Base-by-base conservation (phyloP, 169 alveolate species). In the Eimeria sp. region DNA sequence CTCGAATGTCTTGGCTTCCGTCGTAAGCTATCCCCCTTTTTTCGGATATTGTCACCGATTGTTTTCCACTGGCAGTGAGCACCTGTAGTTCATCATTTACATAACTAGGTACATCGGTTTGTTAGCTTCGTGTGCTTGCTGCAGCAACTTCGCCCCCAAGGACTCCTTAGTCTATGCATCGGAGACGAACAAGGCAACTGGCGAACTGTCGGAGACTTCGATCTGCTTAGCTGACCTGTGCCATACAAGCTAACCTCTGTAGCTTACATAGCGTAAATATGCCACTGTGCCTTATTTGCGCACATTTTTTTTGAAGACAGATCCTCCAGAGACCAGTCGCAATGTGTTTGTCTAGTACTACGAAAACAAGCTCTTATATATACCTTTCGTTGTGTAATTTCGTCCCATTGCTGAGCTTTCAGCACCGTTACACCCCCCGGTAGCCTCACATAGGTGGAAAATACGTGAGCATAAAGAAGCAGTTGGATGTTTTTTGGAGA, bases 151-250 rank as follows among this genome's bases (percentile, higher is more conserved):
- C 64, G 30, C 49, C 64, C 43, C 40, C 37, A 6, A 11, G 88
- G 88, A 4, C 10, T 46, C 64, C 64, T 77, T 33, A 77, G 64
- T 56, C 10, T 77, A 40, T 77, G 88, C 37, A 4, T 49, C 9
- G 64, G 88, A 16, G 88, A 77, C 66, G 88, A 77, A 37, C 37
- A 40, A 77, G 88, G 88, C 27, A 77, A 77, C 37, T 77, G 88
- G 88, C 6, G 9, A 4, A 56, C 58, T 10, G 37, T 77, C 40
- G 88, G 88, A 77, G 88, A 43, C 64, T n/a, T 77, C 40, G 64
- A 77, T 27, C 11, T 77, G 66, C 27, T 37, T 25, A 77, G 40
- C 88, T 77, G 33, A 27, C 74, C 74, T 64, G 27, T 64, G 27
- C 8, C 14, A 8, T 23, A 23, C 74, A 64, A 8, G 30, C 33